phyloP scores from a whole-genome alignment of 75 land plant species.

The Gnetum montanum region DNA sequence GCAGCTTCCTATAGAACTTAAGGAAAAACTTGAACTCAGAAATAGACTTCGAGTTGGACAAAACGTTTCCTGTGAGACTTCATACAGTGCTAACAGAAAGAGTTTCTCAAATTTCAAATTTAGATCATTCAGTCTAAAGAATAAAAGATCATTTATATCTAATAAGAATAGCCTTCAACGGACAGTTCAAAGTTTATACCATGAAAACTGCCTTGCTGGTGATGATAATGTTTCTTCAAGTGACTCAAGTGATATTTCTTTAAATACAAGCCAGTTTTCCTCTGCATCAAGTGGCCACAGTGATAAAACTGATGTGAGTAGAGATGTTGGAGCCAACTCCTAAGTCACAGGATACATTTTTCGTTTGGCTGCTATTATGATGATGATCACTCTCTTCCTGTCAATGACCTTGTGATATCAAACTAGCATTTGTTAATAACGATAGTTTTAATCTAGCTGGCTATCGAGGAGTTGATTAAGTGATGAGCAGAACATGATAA shows the following conservation, averaged over 20 bases:
- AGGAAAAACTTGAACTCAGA: constrained; percentile 14
- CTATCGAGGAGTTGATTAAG: too few relatives aligned
- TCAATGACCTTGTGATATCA: too few relatives aligned
- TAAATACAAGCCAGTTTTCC: background rate
- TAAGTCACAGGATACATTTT: too few relatives aligned
- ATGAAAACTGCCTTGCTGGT: background rate
- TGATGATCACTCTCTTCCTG: too few relatives aligned
- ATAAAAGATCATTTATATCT: background rate
- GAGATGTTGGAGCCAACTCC: too few relatives aligned
- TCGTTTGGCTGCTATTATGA: too few relatives aligned
- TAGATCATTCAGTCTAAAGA: background rate
- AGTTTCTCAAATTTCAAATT: background rate
- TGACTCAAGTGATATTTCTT: background rate
- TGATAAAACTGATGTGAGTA: background rate
- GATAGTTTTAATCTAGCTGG: too few relatives aligned
- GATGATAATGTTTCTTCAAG: background rate
- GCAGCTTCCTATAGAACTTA: constrained; percentile 8
- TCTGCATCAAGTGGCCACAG: background rate
- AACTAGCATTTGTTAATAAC: too few relatives aligned
- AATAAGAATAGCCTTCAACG: background rate
- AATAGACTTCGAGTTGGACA: constrained; percentile 35
- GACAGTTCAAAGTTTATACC: background rate
- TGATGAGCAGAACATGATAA: too few relatives aligned
- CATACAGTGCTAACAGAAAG: background rate
- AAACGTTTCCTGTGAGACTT: constrained; percentile 8